A percentile compares a stretch with the other conserved stretches of the same genome.
These are phyloP conservation scores for Xylaria sp. DNA, from an alignment of 2,329 filamentous ascomycete species.

Conservation along the genomic window DNA sequence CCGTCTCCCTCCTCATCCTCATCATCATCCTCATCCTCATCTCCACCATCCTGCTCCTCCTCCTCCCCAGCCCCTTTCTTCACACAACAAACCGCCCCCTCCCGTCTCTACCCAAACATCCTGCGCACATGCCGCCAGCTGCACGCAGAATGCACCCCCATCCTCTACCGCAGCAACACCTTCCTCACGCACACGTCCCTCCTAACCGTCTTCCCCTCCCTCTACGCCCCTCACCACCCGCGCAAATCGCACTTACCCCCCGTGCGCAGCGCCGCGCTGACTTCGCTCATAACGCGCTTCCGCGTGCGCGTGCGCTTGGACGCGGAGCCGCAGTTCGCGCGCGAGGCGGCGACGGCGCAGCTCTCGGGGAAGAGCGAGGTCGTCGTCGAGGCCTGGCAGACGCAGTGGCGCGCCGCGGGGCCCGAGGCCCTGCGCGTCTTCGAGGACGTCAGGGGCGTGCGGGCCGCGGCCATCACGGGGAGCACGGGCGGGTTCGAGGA, in stretches of 20 bases:
- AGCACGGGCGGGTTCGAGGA: slow-evolving; percentile 55
- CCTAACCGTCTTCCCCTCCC: slow-evolving; percentile 54
- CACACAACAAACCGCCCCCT: slow-evolving; percentile 6
- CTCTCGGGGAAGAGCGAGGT: slow-evolving; percentile 55
- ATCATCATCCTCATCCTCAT: slow-evolving; percentile 15
- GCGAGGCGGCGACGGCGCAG: slow-evolving; percentile 47
- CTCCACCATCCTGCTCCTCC: slow-evolving; percentile 42
- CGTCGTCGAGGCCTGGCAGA: slow-evolving; percentile 54
- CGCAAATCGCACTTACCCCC: slow-evolving; percentile 14
- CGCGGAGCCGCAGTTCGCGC: slow-evolving; percentile 49
- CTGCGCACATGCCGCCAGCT: slow-evolving; percentile 56
- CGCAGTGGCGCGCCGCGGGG: slow-evolving; percentile 53
- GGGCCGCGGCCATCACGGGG: slow-evolving; percentile 51
- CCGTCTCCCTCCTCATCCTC: slow-evolving; percentile 38
- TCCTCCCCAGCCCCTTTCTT: slow-evolving; percentile 6
- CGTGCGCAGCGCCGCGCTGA: slow-evolving; percentile 42
- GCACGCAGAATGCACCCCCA: slow-evolving; percentile 54
- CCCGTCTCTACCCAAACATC: slow-evolving; percentile 52
- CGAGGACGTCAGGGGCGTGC: slow-evolving; percentile 57
- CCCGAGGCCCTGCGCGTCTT: slow-evolving; percentile 54
- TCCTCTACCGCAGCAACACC: slow-evolving; percentile 58
- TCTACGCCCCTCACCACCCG: slow-evolving; percentile 39
- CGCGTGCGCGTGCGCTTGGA: slow-evolving; percentile 57
- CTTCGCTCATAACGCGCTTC: slow-evolving; percentile 53
- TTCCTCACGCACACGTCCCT: slow-evolving; percentile 57